Conservation (phyloP, 2,329 filamentous ascomycete genomes). For the Trichoderma semiorbis region DNA sequence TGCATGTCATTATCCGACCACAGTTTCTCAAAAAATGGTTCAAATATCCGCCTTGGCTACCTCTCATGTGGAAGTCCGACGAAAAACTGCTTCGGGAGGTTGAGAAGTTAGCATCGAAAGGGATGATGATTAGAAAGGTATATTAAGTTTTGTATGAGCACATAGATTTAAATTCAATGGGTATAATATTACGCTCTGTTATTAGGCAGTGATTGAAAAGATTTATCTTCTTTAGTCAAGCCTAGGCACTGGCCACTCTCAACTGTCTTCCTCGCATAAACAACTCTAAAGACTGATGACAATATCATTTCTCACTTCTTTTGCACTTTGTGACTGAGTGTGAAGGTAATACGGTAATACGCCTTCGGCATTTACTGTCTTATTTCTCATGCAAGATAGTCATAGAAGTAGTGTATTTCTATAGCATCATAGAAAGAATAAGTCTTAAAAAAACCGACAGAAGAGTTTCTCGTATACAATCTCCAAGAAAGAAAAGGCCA, state of each 20-base stretch:
- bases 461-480: background rate
- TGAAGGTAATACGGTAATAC: background rate
- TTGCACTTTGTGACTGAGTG: background rate
- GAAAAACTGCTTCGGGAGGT: conserved; percentile 22
- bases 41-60: conserved; percentile 18
- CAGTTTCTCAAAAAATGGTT: background rate
- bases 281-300: background rate
- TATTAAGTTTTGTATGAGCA: background rate
- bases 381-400: background rate
- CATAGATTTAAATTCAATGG: background rate
- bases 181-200: background rate
- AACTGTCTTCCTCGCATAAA: background rate
- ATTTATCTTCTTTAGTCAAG: background rate
- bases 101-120: background rate
- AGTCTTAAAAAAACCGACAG: background rate
- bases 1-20: conserved; percentile 18
- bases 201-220: background rate
- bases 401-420: background rate
- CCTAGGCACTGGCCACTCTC: background rate
- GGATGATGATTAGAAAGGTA: background rate
- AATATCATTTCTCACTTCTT: background rate
- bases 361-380: background rate
- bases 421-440: background rate
- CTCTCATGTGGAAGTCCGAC: conserved; percentile 19
- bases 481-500: background rate